phyloP scores from a whole-genome alignment of 2,329 filamentous ascomycete genomes.

The Nemania bipapillata region DNA sequence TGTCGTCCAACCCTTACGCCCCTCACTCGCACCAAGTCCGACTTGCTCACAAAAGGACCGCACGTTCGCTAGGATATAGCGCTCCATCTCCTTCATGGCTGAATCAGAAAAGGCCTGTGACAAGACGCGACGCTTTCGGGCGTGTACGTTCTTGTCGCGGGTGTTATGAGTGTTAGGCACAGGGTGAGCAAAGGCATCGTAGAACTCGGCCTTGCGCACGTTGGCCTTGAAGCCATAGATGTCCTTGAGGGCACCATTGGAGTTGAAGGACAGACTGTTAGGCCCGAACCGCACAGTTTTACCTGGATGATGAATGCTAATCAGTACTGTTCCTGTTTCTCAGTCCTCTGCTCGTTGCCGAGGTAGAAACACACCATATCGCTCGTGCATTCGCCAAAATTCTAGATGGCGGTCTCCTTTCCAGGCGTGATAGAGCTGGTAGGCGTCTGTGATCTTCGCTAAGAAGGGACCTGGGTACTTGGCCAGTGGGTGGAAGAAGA shows the following conservation, averaged over 20 bases:
- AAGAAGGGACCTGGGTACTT: conserved; percentile 73
- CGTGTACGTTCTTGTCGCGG: conserved; percentile 74
- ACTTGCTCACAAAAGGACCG: conserved; percentile 73
- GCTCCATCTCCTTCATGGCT: conserved; percentile 74
- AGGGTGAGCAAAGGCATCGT: conserved; percentile 77
- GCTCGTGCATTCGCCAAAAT: conserved; percentile 75
- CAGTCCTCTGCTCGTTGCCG: background rate
- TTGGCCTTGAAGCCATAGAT: conserved; percentile 73
- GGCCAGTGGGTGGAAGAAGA: conserved; percentile 72
- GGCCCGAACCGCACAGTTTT: conserved; percentile 80
- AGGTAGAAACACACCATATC: conserved; percentile 66
- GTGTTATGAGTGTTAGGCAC: conserved; percentile 78
- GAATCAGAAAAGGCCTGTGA: conserved; percentile 76
- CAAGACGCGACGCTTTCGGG: conserved; percentile 75
- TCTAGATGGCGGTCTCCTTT: conserved; percentile 79
- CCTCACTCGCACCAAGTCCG: conserved; percentile 55
- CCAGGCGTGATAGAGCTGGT: conserved; percentile 78
- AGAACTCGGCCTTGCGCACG: conserved; percentile 76
- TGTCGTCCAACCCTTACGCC: conserved; percentile 66
- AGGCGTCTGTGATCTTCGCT: conserved; percentile 71
- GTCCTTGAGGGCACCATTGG: conserved; percentile 71
- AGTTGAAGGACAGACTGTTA: conserved; percentile 81
- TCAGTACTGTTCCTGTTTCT: conserved; percentile 14
- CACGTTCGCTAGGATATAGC: conserved; percentile 72
- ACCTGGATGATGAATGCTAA: conserved; percentile 54